These are phyloP conservation scores for Eimeria praecox DNA, from an alignment of 169 alveolate genomes.

Conservation along the genomic window DNA sequence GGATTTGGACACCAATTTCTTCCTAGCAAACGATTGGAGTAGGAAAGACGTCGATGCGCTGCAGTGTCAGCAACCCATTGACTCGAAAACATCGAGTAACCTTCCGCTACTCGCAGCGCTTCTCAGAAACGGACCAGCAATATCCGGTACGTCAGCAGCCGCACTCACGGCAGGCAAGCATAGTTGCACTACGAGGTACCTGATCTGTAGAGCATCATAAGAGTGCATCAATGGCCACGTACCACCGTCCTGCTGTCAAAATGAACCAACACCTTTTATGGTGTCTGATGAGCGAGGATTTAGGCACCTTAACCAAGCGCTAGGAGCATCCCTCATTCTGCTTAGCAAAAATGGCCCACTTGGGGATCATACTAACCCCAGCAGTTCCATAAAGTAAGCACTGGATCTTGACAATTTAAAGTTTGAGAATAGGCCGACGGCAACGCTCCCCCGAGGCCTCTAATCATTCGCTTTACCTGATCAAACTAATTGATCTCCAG, in stretches of 20 bases:
- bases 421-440: too few relatives aligned
- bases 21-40: neutral
- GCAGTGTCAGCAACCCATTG: neutral
- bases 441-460: too few relatives aligned
- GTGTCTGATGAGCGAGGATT: too few relatives aligned
- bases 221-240: too few relatives aligned
- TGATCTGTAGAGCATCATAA: too few relatives aligned
- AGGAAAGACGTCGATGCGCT: neutral
- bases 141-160: constrained; percentile 82
- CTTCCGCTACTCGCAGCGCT: neutral
- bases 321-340: constrained; percentile 97
- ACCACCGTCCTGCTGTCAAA: too few relatives aligned
- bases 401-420: constrained; percentile 16
- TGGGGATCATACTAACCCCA: constrained; percentile 91
- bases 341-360: constrained; percentile 97
- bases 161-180: too few relatives aligned
- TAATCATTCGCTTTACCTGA: constrained; percentile 94
- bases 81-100: neutral
- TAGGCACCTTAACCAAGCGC: constrained; percentile 96
- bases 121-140: neutral
- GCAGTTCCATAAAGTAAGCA: constrained; percentile 81
- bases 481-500: constrained; percentile 92
- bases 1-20: neutral
- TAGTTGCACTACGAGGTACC: too few relatives aligned
- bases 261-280: too few relatives aligned